These are phyloP conservation scores for Lophiostoma macrostomum DNA, from an alignment of 495 filamentous ascomycete species.

Conservation along the genomic window DNA sequence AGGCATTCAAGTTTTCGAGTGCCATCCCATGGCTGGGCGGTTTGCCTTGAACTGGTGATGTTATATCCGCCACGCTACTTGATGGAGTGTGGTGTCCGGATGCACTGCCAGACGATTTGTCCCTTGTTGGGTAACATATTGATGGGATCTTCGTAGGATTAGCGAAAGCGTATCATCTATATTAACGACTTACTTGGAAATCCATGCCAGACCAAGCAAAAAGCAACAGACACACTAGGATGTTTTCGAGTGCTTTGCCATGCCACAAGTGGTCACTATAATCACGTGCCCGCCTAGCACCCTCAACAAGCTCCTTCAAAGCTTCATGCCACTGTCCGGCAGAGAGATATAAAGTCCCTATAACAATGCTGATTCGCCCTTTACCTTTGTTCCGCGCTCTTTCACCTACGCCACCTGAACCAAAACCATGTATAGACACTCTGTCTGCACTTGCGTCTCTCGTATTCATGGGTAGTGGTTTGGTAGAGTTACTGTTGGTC, in stretches of 20 bases:
- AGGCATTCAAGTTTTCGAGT: constrained; percentile 58
- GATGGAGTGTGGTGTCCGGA: constrained; percentile 41
- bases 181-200: constrained; percentile 64
- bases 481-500: constrained; percentile 30
- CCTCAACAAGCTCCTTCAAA: constrained; percentile 77
- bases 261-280: constrained; percentile 94
- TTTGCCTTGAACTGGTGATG: constrained; percentile 40
- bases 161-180: constrained; percentile 17
- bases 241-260: constrained; percentile 87
- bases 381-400: constrained; percentile 78
- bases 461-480: constrained; percentile 12
- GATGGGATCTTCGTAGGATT: constrained; percentile 56
- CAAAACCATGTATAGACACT: constrained; percentile 80
- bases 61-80: constrained; percentile 44
- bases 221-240: constrained; percentile 76
- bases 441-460: constrained; percentile 65
- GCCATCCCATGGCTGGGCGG: constrained; percentile 54
- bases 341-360: constrained; percentile 83
- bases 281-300: constrained; percentile 69
- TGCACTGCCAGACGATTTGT: constrained; percentile 45
- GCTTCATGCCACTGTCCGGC: constrained; percentile 90
- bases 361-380: constrained; percentile 72
- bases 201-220: constrained; percentile 81
- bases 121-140: constrained; percentile 58
- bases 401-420: constrained; percentile 67